Percentiles rank a stretch among this genome's conserved stretches.
Conservation (phyloP, 2,329 filamentous ascomycete genomes). For the Phaeosphaeria sp. region DNA sequence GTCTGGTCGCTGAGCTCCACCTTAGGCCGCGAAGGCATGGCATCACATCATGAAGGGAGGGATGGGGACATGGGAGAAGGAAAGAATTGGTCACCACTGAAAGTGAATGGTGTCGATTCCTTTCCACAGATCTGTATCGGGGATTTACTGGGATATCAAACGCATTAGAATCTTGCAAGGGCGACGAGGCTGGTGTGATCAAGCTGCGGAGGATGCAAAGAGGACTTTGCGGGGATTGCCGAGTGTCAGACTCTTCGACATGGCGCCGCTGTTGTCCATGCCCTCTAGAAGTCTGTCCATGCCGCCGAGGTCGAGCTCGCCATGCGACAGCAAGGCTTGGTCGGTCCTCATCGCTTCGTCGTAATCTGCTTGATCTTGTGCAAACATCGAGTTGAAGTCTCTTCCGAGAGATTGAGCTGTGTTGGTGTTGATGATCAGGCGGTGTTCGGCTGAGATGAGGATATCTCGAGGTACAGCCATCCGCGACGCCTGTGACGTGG, state of each 20-base stretch:
- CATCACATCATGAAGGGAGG: too few relatives aligned
- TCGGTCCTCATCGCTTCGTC: constrained; percentile 44
- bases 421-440: constrained; percentile 51
- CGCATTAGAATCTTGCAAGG: constrained; percentile 1
- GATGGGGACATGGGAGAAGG: too few relatives aligned
- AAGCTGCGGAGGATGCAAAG: constrained; percentile 43
- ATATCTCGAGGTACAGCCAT: constrained; percentile 55
- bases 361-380: constrained; percentile 38
- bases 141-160: not conserved
- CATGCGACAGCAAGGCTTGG: constrained; percentile 52
- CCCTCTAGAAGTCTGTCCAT: constrained; percentile 55
- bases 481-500: constrained; percentile 46
- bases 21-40: constrained; percentile 56
- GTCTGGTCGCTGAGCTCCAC: constrained; percentile 61
- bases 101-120: too few relatives aligned
- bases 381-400: constrained; percentile 36
- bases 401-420: constrained; percentile 40
- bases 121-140: not conserved
- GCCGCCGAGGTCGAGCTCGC: constrained; percentile 56
- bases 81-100: too few relatives aligned
- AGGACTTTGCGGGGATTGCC: constrained; percentile 45
- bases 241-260: constrained; percentile 31
- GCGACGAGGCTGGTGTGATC: too few relatives aligned
- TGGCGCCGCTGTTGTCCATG: constrained; percentile 38
- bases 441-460: constrained; percentile 53